Evolutionary conservation across 2,329 filamentous ascomycete genomes (phyloP), one percentile per base, ranked within the genome.

Genomic region (Ophiocordyceps camponoti-saundersi): DNA sequence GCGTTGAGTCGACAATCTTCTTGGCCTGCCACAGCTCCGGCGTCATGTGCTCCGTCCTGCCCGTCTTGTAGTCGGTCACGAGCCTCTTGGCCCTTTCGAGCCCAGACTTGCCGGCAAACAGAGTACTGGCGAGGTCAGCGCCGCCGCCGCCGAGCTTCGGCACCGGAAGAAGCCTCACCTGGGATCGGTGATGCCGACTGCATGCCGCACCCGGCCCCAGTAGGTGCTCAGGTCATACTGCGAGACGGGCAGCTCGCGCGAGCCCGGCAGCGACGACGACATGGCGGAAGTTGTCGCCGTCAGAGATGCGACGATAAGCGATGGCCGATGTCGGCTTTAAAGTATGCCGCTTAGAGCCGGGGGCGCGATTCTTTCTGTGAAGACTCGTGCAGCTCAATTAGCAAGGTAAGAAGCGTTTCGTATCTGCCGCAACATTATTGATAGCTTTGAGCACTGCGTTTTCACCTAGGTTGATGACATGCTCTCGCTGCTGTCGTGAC

Each of bases 1-100:
- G 68, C 15, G 92, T 98, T 50, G 92, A 90, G 65, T 98, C 92
- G 48, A 96, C 85, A 53, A 95, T 80, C 73, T 95, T 95, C 76
- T 98, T 98, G 42, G 92, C 92, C 52, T 77, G 71, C 92, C 92
- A 98, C 56, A 98, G 68, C 57, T 95, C 85, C 2, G 86, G 82
- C 18, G 82, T 94, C 87, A 96, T 95, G 47, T 77, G 68, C 55
- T 73, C 67, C 50, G 85, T 70, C 64, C 85, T 78, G 54, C 88
- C 89, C 58, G 80, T 79, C 72, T 95, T 96, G 70, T 95, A 98
- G 40, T 80, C 73, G 13, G 82, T 74, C 50, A 98, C 73, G 56
- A 94, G 71, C 51, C 71, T 66, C 69, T 95, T 96, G 49, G 92
- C 88, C 68, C 84, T 70, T 58, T 95, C 87, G 53, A 98, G 79